These are phyloP conservation scores for Megacollybia platyphylla DNA, from an alignment of 1,284 basidiomycete genomes.

Conservation along the genomic window DNA sequence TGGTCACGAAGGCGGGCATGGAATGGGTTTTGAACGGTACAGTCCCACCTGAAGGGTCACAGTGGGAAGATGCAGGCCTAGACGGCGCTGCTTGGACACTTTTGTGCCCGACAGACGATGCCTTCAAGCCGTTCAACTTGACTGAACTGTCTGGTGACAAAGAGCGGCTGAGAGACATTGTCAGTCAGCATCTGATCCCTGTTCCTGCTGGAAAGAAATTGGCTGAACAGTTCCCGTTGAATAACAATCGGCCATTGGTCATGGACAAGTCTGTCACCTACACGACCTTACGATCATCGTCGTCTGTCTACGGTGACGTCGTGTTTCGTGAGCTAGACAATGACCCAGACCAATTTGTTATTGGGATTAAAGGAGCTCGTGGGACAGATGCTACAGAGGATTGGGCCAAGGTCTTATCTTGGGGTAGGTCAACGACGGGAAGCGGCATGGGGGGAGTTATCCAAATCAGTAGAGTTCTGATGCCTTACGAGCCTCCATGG, in stretches of 20 bases:
- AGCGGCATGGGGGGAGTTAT: slow-evolving; percentile 75
- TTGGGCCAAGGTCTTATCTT: slow-evolving; percentile 67
- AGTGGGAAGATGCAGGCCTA: slow-evolving; percentile 39
- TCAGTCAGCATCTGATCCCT: slow-evolving; percentile 85
- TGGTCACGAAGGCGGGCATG: slow-evolving; percentile 75
- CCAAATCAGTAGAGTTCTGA: slow-evolving; percentile 72
- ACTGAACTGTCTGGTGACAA: slow-evolving; percentile 62
- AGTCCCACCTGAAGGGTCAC: slow-evolving; percentile 50
- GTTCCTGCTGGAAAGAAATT: slow-evolving; percentile 10
- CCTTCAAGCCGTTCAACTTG: slow-evolving; percentile 84
- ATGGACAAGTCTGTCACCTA: slow-evolving; percentile 66
- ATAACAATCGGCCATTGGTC: slow-evolving; percentile 59
- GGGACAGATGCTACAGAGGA: slow-evolving; percentile 61
- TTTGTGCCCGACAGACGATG: slow-evolving; percentile 84
- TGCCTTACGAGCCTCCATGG: slow-evolving; percentile 82
- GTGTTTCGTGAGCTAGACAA: slow-evolving; percentile 57
- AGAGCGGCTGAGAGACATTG: slow-evolving; percentile 51
- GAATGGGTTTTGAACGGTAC: slow-evolving; percentile 87
- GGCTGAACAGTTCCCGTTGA: slow-evolving; percentile 24
- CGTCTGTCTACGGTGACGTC: slow-evolving; percentile 66
- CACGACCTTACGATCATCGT: slow-evolving; percentile 53
- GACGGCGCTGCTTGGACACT: slow-evolving; percentile 63
- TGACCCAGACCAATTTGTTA: slow-evolving; percentile 37
- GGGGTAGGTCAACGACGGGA: slow-evolving; percentile 72
- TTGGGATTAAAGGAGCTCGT: slow-evolving; percentile 86